phyloP scores from a whole-genome alignment of 73 alveolate species.

The Paramecium bursaria region DNA sequence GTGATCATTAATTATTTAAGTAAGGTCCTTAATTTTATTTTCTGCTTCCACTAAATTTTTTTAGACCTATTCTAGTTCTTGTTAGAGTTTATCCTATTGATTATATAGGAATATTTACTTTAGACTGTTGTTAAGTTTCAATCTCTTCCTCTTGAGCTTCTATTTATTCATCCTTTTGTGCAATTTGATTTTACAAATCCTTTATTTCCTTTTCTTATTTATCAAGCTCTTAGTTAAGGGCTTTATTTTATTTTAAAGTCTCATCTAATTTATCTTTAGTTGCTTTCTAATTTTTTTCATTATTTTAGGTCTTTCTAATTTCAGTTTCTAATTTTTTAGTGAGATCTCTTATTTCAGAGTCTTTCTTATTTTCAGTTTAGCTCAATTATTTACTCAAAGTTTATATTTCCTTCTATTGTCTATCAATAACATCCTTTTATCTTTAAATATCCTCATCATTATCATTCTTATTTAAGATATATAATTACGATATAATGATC shows the following conservation, averaged over 20 bases:
- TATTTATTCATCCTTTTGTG: neutral
- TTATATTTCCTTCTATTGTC: conserved; percentile 9
- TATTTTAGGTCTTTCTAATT: neutral
- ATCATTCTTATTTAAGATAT: too few species aligned
- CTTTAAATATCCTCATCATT: neutral
- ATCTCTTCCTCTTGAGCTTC: neutral
- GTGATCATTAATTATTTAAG: conserved; percentile 3
- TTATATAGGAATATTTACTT: too few species aligned
- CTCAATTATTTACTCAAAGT: neutral
- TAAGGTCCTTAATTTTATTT: conserved; percentile 8
- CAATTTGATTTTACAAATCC: neutral
- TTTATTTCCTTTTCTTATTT: neutral
- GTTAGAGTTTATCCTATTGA: neutral
- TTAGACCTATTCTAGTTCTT: neutral
- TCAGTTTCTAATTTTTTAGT: conserved; percentile 31
- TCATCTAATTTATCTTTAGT: conserved; percentile 39
- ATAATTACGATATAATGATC: too few species aligned
- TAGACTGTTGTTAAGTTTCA: too few species aligned
- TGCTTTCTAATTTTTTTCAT: conserved; percentile 16
- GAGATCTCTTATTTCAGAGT: conserved; percentile 26
- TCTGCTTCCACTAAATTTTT: conserved; percentile 1
- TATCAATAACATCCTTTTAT: neutral
- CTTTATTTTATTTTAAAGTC: neutral
- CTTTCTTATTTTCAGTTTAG: conserved; percentile 47
- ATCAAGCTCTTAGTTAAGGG: neutral